These are phyloP conservation scores for Misopates orontium DNA, from an alignment of 257 asterid species.

Conservation along the genomic window DNA sequence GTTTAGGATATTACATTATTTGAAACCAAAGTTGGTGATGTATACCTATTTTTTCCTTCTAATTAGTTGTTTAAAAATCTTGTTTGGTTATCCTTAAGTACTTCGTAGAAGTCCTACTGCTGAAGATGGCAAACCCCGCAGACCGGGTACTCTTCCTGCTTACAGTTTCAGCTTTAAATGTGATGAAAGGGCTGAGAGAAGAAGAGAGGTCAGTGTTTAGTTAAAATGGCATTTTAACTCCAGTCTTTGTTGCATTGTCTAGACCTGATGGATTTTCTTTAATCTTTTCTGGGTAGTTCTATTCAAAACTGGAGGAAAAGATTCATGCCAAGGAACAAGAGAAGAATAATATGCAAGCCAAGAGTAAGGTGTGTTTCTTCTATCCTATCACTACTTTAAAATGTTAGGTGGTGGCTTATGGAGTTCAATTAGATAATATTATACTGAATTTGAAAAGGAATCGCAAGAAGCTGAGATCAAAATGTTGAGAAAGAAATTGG, in stretches of 20 bases:
- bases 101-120: slow-evolving; percentile 58
- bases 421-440: slow-evolving; percentile 14
- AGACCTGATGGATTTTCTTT: slow-evolving; percentile 20
- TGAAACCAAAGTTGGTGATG: slow-evolving; percentile 5
- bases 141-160: slow-evolving; percentile 69
- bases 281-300: slow-evolving; percentile 53
- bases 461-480: slow-evolving; percentile 85
- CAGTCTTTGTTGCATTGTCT: slow-evolving; percentile 15
- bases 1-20: not conserved
- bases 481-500: slow-evolving; percentile 78
- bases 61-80: slow-evolving; percentile 6
- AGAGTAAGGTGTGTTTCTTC: slow-evolving; percentile 55
- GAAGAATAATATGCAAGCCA: slow-evolving; percentile 69
- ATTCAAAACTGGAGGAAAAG: slow-evolving; percentile 89
- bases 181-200: slow-evolving; percentile 92
- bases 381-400: slow-evolving; percentile 13
- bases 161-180: slow-evolving; percentile 85
- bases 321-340: slow-evolving; percentile 91
- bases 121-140: slow-evolving; percentile 66
- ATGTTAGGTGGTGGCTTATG: slow-evolving; percentile 8
- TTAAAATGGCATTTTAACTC: not conserved
- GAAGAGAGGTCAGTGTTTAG: slow-evolving; percentile 73
- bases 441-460: slow-evolving; percentile 52
- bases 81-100: slow-evolving; percentile 48
- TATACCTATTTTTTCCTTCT: not conserved